Conservation (phyloP, 805 yeast species). For the Saccharomycopsis olivae region DNA sequence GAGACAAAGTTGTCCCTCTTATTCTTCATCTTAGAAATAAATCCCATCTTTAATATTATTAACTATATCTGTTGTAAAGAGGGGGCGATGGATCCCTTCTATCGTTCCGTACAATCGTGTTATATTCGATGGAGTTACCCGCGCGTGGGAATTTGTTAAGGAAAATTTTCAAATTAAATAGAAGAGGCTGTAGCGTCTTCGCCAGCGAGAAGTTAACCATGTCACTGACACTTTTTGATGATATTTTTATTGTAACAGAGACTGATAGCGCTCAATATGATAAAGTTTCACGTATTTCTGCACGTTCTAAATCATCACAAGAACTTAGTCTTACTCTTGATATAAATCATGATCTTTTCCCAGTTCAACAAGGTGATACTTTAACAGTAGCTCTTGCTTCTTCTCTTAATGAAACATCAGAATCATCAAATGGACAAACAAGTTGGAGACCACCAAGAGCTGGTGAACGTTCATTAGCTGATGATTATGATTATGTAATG, state of each 20-base stretch:
- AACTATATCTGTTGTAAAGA: no score
- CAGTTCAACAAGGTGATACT: constrained; percentile 65
- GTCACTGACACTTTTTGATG: constrained; percentile 83
- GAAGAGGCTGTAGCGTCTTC: no score
- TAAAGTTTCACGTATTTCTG: constrained; percentile 78
- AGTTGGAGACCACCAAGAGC: constrained; percentile 45
- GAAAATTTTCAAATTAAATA: no score
- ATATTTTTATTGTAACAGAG: constrained; percentile 75
- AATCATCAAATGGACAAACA: constrained; percentile 35
- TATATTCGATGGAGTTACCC: no score
- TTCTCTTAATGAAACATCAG: constrained; percentile 46
- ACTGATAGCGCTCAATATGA: constrained; percentile 86
- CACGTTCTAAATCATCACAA: constrained; percentile 56
- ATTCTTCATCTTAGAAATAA: constrained; percentile 6
- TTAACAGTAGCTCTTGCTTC: constrained; percentile 82
- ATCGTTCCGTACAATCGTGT: no score
- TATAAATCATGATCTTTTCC: constrained; percentile 85
- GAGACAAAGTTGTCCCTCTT: constrained; percentile 2
- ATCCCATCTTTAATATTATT: constrained; percentile 5
- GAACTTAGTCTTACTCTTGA: constrained; percentile 81
- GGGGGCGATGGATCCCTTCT: no score
- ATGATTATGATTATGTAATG: constrained; percentile 97
- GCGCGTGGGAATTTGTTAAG: no score
- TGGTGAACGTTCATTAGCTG: constrained; percentile 80
- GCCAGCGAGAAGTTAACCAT: no score